Evolutionary conservation across 352 stramenopile genomes (phyloP), one percentile per base, ranked within the genome.

Genomic region (Phytophthora sansomeana): DNA sequence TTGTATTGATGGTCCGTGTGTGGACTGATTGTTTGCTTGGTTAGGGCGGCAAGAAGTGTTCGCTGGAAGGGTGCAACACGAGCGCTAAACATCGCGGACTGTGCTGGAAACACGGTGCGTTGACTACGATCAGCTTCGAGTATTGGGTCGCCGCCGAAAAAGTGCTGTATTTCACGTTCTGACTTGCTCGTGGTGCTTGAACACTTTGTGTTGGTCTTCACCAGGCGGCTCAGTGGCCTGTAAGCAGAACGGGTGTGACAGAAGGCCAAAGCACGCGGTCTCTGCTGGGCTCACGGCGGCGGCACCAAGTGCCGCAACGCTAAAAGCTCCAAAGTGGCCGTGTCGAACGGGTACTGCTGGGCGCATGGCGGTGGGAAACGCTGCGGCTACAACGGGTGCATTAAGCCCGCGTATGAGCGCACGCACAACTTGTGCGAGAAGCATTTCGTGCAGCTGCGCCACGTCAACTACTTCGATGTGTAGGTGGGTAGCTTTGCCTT

Each of bases 271-370:
- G 87, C 83, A 7, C 66, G 81, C 11, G 85, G 85, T 26, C 78
- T 88, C 48, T 92, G 85, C 64, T 92, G 84, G 85, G 86, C 78
- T 1, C 85, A 94, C 54, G 85, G 85, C 36, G 83, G 85, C 4
- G 85, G 85, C n/a, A 86, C 77, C 30, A 72, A 73, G 53, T 87
- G 78, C 52, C 71, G 68, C 41, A 33, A 69, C 11, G 38, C 54
- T 16, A 30, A 65, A 38, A 83, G 78, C 58, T 48, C 38, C 11
- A 83, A 80, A 59, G 77, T 80, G 56, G 69, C 74, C 5, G 69
- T 85, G 14, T 85, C 77, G 7, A 63, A 70, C 26, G 70, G 70
- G 0, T 60, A 56, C 9, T 82, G 76, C 50, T 85, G 77, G 77
- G 68, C 74, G 0, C 77, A 85, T 39, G 75, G 72, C 35, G 73